These are phyloP conservation scores for Yarrowia phangngaensis DNA, from an alignment of 805 yeast species.

Conservation along the genomic window DNA sequence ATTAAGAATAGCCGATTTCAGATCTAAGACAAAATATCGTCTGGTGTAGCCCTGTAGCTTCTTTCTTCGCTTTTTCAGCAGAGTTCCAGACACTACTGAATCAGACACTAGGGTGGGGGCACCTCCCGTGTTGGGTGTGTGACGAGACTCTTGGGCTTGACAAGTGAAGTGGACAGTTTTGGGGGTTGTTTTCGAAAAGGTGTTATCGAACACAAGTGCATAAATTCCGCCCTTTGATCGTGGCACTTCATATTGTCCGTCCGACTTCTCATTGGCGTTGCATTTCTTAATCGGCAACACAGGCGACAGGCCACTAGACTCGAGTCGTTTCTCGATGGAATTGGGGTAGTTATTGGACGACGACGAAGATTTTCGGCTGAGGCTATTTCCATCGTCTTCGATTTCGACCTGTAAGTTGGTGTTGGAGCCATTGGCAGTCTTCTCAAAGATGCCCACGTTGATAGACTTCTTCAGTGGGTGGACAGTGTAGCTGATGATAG, in stretches of 20 bases:
- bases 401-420: constrained; percentile 28
- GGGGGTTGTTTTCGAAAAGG: constrained; percentile 78
- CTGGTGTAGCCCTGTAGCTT: constrained; percentile 81
- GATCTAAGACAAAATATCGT: constrained; percentile 78
- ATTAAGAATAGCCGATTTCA: constrained; percentile 74
- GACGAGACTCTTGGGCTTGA: constrained; percentile 18
- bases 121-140: constrained; percentile 14
- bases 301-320: constrained; percentile 49
- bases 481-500: constrained; percentile 70
- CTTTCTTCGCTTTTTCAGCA: constrained; percentile 77
- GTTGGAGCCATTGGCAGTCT: background rate
- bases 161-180: constrained; percentile 72
- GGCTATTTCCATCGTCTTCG: constrained; percentile 51
- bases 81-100: constrained; percentile 46
- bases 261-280: constrained; percentile 56
- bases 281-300: constrained; percentile 56
- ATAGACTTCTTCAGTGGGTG: constrained; percentile 71
- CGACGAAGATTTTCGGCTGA: constrained; percentile 46
- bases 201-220: constrained; percentile 89
- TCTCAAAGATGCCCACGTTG: constrained; percentile 15
- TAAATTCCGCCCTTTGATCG: constrained; percentile 57
- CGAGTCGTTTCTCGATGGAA: constrained; percentile 49
- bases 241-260: constrained; percentile 57
- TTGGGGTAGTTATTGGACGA: constrained; percentile 28
- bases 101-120: constrained; percentile 20